phyloP scores from a whole-genome alignment of 495 filamentous ascomycete species.

The Cudoniella acicularis region DNA sequence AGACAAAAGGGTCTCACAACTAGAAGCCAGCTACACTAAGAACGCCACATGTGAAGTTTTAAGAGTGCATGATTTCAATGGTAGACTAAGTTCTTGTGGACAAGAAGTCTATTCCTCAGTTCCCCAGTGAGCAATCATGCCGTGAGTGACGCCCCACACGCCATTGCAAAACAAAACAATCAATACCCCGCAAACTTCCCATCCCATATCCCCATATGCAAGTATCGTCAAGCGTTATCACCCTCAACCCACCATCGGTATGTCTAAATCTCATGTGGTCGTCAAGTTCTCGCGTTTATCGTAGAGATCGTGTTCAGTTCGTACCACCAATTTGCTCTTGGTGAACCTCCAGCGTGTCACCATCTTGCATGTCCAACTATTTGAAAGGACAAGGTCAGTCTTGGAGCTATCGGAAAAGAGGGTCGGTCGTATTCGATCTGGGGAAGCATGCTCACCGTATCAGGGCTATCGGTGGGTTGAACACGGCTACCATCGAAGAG shows the following conservation, averaged over 20 bases:
- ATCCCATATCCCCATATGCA: conserved; percentile 19
- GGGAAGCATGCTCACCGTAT: conserved; percentile 84
- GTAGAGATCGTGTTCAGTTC: background rate
- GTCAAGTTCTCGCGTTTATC: conserved; percentile 4
- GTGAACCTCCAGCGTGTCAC: conserved; percentile 95
- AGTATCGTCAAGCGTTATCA: conserved; percentile 5
- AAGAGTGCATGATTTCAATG: background rate
- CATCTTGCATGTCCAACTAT: conserved; percentile 95
- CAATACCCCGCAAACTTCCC: conserved; percentile 13
- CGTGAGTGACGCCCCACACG: conserved; percentile 21
- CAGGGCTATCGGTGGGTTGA: conserved; percentile 82
- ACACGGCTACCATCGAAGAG: conserved; percentile 94
- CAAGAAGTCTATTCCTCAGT: background rate
- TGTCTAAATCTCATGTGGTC: background rate
- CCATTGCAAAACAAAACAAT: conserved; percentile 13
- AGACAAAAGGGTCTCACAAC: too few relatives aligned
- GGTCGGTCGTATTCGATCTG: too few relatives aligned
- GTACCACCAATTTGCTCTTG: conserved; percentile 91
- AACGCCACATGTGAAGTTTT: too few relatives aligned
- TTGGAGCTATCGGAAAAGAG: background rate
- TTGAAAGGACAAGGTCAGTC: conserved; percentile 8
- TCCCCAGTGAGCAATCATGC: conserved; percentile 10
- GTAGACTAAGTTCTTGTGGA: conserved; percentile 8
- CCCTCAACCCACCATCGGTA: background rate
- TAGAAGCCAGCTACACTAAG: too few relatives aligned